Evolutionary conservation across 805 yeast species (phyloP), one percentile per base, ranked within the genome.

Genomic region (Blastobotrys terrestris): DNA sequence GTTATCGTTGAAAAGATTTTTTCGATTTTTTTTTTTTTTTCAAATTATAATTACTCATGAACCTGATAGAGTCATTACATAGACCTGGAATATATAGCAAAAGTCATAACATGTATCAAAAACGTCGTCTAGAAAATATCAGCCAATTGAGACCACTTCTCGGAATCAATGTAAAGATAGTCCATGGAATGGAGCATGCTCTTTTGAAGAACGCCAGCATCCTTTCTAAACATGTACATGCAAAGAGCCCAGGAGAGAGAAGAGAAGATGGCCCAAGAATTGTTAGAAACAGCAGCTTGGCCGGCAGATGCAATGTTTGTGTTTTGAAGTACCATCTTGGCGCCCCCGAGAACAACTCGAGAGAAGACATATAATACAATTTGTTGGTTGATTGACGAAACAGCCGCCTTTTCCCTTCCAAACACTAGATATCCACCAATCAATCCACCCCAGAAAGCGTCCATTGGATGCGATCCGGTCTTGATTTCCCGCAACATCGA

Each of bases 351-450:
- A 48, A 80, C 63, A 3, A 84, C 87, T 44, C 95, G 72, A 2
- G 88, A 80, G 52, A 83, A 77, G 56, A 88, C 84, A 61, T 86
- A 86, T 49, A 86, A 73, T 1, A 90, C 86, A 58, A 86, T 78
- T 66, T 85, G 91, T 56, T 81, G 84, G n/a, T 86, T 75, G 26
- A 85, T 82, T 72, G 77, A 16, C 64, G 70, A 55, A 66, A 56
- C 53, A 8, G 56, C 55, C 0, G 61, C 56, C 16, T 54, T 44
- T 4, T 55, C 49, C 39, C 73, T 69, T 0, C 78, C 77, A 55
- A 72, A 75, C 14, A 74, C 75, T 11, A 69, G 13, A 44, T 62
- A 67, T 2, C 77, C 78, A 4, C 74, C 74, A 7, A 73, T 46
- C 2, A 62, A 52, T 3, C 78, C 78, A 14, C 74, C 71, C 16